These are phyloP conservation scores for Alternaria triticina DNA, from an alignment of 2,329 filamentous ascomycete species.

Conservation along the genomic window DNA sequence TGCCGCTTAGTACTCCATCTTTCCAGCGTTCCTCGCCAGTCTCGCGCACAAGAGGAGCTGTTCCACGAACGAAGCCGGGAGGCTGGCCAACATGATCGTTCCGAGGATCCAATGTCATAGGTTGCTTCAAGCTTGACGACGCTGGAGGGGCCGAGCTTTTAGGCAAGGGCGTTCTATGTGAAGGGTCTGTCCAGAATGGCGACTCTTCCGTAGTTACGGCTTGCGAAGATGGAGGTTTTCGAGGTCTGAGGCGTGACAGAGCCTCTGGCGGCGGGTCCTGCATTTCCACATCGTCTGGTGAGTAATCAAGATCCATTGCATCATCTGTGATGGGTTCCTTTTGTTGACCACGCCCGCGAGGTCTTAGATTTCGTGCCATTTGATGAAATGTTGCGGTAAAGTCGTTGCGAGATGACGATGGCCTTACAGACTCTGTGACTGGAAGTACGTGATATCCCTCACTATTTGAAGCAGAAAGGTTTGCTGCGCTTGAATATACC, in stretches of 20 bases:
- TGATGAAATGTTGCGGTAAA: background rate
- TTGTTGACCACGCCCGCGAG: background rate
- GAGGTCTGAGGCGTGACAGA: background rate
- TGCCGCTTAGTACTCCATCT: conserved; percentile 8
- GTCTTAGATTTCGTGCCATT: background rate
- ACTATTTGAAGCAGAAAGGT: background rate
- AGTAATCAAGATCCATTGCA: background rate
- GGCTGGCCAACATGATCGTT: background rate
- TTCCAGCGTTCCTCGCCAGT: background rate
- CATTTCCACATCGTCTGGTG: background rate
- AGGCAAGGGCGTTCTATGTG: background rate
- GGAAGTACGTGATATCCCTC: background rate
- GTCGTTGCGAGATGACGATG: background rate
- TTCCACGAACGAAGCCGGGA: background rate
- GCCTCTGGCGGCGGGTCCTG: background rate
- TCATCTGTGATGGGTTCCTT: background rate
- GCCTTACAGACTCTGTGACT: background rate
- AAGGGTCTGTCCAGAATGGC: background rate
- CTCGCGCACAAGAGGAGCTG: background rate
- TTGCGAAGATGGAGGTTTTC: background rate
- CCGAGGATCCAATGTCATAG: background rate
- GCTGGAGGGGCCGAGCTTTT: background rate
- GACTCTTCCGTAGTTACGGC: background rate
- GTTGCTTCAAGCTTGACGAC: background rate
- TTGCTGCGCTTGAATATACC: background rate